These are phyloP conservation scores for Suillus spraguei DNA, from an alignment of 768 basidiomycete genomes.

Conservation along the genomic window DNA sequence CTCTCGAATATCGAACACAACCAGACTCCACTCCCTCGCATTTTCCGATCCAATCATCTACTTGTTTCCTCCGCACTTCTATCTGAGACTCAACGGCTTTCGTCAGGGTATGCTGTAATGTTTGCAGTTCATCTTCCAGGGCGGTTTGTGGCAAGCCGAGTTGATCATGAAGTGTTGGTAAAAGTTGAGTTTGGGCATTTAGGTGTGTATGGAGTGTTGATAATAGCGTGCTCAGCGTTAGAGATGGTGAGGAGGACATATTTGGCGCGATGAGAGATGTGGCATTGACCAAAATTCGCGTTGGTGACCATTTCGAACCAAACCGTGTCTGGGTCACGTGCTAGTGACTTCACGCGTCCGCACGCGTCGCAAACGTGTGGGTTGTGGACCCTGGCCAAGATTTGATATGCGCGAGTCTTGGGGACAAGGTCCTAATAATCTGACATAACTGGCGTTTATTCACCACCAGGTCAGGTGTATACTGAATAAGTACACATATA, in stretches of 20 bases:
- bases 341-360: slow-evolving; percentile 4
- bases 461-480: not conserved
- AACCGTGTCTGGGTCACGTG: slow-evolving; percentile 4
- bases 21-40: slow-evolving; percentile 64
- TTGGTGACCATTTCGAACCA: slow-evolving; percentile 5
- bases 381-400: not conserved
- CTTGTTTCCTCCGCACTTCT: slow-evolving; percentile 67
- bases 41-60: slow-evolving; percentile 70
- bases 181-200: slow-evolving; percentile 77
- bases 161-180: slow-evolving; percentile 82
- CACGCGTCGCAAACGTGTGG: not conserved
- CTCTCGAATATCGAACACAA: slow-evolving; percentile 66
- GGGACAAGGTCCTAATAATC: not conserved
- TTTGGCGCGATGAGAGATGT: slow-evolving; percentile 7
- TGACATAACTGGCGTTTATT: not conserved
- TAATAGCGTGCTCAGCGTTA: slow-evolving; percentile 63
- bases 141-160: slow-evolving; percentile 82
- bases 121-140: slow-evolving; percentile 76
- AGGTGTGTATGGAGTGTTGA: slow-evolving; percentile 79
- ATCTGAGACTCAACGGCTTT: slow-evolving; percentile 78
- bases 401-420: not conserved
- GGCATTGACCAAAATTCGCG: slow-evolving; percentile 4
- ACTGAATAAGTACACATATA: no score
- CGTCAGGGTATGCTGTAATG: slow-evolving; percentile 74
- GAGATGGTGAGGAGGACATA: slow-evolving; percentile 31